A percentile compares a stretch with the other conserved stretches of the same genome.
Conservation (phyloP, 306 rosid species). For the Fragaria iinumae region DNA sequence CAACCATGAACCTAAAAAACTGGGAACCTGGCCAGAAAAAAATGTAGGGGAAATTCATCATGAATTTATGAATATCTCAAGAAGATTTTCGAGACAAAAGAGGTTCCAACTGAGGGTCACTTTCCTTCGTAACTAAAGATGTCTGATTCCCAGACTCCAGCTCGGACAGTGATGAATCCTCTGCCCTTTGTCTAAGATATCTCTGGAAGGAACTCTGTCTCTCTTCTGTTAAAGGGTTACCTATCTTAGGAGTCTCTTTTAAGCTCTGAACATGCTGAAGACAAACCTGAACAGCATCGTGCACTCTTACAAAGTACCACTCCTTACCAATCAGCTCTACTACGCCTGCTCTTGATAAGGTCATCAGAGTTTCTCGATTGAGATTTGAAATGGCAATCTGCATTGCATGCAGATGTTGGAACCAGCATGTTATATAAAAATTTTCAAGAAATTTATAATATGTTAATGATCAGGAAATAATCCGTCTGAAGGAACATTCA, state of each 20-base stretch:
- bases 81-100: slow-evolving; percentile 52
- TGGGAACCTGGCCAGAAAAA: slow-evolving; percentile 23
- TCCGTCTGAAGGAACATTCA: slow-evolving; percentile 7
- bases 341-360: slow-evolving; percentile 67
- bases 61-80: background rate
- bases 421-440: slow-evolving; percentile 1
- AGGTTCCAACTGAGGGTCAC: slow-evolving; percentile 66
- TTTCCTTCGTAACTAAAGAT: slow-evolving; percentile 30
- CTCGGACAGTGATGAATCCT: slow-evolving; percentile 39
- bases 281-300: slow-evolving; percentile 98
- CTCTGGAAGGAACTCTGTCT: slow-evolving; percentile 44
- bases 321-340: slow-evolving; percentile 92
- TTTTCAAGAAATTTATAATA: background rate
- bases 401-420: slow-evolving; percentile 25
- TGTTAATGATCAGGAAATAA: background rate
- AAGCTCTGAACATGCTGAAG: slow-evolving; percentile 74
- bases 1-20: background rate
- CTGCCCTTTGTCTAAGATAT: slow-evolving; percentile 45
- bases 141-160: slow-evolving; percentile 62
- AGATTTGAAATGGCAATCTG: slow-evolving; percentile 95
- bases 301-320: slow-evolving; percentile 96
- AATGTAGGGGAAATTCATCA: background rate
- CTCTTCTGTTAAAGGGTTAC: slow-evolving; percentile 33
- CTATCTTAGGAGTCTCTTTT: slow-evolving; percentile 27
- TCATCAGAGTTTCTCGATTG: slow-evolving; percentile 70